phyloP scores from a whole-genome alignment of 176 grass and related monocot genomes.

The Cenchrus purpureus region DNA sequence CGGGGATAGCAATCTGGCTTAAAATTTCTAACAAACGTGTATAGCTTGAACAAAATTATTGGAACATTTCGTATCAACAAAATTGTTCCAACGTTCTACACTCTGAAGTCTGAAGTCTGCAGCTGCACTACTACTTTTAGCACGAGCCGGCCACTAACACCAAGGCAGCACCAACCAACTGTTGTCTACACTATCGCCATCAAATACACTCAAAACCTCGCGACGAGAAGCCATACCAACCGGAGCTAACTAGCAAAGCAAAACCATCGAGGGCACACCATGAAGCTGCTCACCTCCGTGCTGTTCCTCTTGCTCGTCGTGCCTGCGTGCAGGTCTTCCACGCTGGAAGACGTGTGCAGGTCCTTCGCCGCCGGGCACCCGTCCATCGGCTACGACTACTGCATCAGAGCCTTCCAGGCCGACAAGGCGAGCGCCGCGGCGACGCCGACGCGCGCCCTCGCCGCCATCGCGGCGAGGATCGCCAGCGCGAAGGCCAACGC shows the following conservation, averaged over 20 bases:
- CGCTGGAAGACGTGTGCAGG: constrained; percentile 58
- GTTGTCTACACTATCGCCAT: neutral
- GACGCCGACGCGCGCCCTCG: constrained; percentile 41
- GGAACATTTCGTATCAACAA: neutral
- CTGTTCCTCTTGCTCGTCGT: constrained; percentile 29
- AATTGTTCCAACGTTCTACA: neutral
- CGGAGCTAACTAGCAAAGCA: neutral
- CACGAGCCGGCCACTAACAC: neutral
- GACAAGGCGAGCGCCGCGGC: constrained; percentile 41
- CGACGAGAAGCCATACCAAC: neutral
- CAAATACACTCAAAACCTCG: neutral
- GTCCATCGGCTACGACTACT: constrained; percentile 54
- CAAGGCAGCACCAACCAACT: neutral
- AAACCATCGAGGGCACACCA: neutral
- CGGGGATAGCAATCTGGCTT: too few relatives aligned
- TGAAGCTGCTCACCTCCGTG: constrained; percentile 25
- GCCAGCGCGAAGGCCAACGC: constrained; percentile 46
- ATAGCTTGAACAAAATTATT: neutral
- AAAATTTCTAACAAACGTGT: too few relatives aligned
- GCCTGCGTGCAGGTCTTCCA: constrained; percentile 8
- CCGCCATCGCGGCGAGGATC: constrained; percentile 49
- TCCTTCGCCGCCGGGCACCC: constrained; percentile 46
- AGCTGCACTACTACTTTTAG: neutral
- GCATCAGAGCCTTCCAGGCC: constrained; percentile 51
- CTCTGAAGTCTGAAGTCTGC: neutral